A percentile compares a stretch with the other conserved stretches of the same genome.
phyloP scores from a whole-genome alignment of 768 basidiomycete genomes.

The Naganishia vishniacii region DNA sequence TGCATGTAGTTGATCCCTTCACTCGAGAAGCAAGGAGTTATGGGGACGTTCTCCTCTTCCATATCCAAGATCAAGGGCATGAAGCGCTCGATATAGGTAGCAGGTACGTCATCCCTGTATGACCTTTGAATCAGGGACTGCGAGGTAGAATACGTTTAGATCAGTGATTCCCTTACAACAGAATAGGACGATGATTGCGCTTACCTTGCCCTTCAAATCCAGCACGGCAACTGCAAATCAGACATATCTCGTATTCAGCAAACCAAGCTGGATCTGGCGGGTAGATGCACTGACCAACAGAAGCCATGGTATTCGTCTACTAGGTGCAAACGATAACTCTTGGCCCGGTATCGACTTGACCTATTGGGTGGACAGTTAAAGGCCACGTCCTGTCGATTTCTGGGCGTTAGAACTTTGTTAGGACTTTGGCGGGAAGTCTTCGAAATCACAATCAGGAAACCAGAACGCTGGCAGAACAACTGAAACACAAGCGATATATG shows the following conservation, averaged over 20 bases:
- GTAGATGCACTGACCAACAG: constrained; percentile 1
- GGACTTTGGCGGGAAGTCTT: background rate
- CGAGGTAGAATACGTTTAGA: background rate
- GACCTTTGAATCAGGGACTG: constrained; percentile 86
- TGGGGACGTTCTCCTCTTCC: constrained; percentile 93
- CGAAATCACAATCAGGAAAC: background rate
- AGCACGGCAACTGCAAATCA: constrained; percentile 6
- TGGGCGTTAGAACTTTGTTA: too few species aligned
- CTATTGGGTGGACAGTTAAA: too few species aligned
- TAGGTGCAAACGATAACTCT: background rate
- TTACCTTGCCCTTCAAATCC: constrained; percentile 20
- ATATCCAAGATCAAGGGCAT: constrained; percentile 87
- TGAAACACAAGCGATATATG: constrained; percentile 7
- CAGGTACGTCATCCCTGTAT: constrained; percentile 89
- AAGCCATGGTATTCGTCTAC: constrained; percentile 10
- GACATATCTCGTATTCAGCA: background rate
- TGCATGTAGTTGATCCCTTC: constrained; percentile 98
- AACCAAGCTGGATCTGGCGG: background rate
- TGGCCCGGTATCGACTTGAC: too few species aligned
- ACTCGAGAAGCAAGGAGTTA: constrained; percentile 91
- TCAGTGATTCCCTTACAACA: background rate
- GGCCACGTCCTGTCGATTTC: too few species aligned
- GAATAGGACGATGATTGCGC: background rate
- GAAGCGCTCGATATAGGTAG: constrained; percentile 86
- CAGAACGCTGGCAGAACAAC: constrained; percentile 13